These are phyloP conservation scores for Citeromyces hawaiiensis DNA, from an alignment of 1,139 yeast species.

Conservation along the genomic window DNA sequence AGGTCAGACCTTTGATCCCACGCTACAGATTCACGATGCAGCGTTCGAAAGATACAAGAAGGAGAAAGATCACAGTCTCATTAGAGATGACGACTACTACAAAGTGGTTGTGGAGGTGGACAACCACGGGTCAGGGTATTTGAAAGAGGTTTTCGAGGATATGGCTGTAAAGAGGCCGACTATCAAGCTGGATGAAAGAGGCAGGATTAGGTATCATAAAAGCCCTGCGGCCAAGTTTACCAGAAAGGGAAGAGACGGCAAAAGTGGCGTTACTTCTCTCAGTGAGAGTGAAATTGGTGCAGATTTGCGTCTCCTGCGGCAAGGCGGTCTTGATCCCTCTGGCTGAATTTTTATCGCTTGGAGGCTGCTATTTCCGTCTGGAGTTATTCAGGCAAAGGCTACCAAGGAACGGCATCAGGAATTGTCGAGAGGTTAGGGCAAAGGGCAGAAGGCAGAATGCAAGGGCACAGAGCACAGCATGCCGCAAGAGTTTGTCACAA, in stretches of 20 bases:
- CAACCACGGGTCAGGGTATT: background rate
- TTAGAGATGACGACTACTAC: background rate
- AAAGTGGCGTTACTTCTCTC: background rate
- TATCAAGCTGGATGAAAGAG: background rate
- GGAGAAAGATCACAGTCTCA: background rate
- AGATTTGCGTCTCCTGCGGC: background rate
- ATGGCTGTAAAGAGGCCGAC: background rate
- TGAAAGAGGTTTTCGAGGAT: background rate
- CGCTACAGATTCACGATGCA: background rate
- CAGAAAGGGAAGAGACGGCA: background rate
- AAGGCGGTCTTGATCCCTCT: too few relatives aligned
- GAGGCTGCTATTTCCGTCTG: too few relatives aligned
- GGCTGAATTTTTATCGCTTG: too few relatives aligned
- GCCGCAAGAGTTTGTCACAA: too few relatives aligned
- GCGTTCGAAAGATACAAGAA: background rate
- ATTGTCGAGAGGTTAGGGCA: too few relatives aligned
- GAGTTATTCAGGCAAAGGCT: too few relatives aligned
- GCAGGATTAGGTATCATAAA: background rate
- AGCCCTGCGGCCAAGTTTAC: background rate
- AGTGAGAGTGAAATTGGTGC: background rate
- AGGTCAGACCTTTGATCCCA: background rate
- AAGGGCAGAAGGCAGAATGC: too few relatives aligned
- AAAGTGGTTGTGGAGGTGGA: background rate
- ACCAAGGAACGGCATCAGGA: too few relatives aligned
- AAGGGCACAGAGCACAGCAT: too few relatives aligned